Evolutionary conservation across 148 eudicot genomes (phyloP).

Genomic region (Beta vulgaris): DNA sequence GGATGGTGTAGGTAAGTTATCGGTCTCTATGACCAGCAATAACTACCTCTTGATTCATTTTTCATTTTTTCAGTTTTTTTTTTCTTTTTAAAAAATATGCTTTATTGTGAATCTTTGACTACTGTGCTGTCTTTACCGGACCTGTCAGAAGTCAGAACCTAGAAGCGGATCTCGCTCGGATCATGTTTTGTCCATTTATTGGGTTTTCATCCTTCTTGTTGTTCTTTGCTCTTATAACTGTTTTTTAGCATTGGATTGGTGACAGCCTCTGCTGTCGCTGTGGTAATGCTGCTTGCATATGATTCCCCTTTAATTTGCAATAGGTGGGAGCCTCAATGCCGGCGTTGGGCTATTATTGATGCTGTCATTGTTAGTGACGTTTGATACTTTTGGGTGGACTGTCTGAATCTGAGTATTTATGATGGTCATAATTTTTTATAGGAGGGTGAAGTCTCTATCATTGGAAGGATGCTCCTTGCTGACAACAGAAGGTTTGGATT

Average conservation of each 20-base stretch:
- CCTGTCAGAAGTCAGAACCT: too few species aligned
- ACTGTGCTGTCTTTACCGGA: too few species aligned
- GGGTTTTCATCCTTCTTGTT: not conserved
- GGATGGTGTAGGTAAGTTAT: not conserved
- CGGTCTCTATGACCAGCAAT: not conserved
- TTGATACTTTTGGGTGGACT: constrained; percentile 3
- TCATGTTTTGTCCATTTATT: not conserved
- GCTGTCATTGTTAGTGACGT: not conserved
- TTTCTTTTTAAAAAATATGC: too few species aligned
- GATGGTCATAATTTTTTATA: constrained; percentile 25
- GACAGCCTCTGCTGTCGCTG: not conserved
- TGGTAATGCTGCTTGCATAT: not conserved
- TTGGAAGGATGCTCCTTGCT: constrained; percentile 89
- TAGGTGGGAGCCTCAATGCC: not conserved
- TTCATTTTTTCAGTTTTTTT: not conserved
- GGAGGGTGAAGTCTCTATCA: constrained; percentile 66
- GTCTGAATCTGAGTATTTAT: not conserved
- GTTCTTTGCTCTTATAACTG: not conserved
- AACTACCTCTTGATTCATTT: not conserved
- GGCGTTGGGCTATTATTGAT: not conserved
- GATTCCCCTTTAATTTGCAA: not conserved
- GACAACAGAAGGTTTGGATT: constrained; percentile 72
- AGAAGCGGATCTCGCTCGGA: not conserved
- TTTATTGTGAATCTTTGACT: too few species aligned
- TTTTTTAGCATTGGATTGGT: not conserved